phyloP scores from a whole-genome alignment of 140 eudicot species.

The Oenanthe javanica region DNA sequence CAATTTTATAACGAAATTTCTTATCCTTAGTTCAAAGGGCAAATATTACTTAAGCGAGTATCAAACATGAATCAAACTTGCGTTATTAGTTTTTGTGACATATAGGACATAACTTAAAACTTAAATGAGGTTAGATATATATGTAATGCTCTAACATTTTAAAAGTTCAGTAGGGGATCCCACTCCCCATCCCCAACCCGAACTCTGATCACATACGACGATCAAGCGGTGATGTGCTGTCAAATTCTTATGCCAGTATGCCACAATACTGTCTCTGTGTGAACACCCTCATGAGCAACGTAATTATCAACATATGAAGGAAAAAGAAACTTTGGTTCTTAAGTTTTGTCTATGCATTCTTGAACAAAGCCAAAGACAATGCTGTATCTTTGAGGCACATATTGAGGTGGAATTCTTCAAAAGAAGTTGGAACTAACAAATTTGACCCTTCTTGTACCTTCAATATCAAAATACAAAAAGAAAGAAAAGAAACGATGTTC shows the following conservation, averaged over 20 bases:
- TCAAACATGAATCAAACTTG: neutral
- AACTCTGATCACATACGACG: neutral
- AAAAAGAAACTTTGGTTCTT: neutral
- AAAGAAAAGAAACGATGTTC: neutral
- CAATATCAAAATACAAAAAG: neutral
- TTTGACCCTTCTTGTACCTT: neutral
- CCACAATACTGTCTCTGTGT: neutral
- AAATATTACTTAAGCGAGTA: neutral
- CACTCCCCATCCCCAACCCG: neutral
- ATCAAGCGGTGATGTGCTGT: neutral
- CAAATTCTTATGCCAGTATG: neutral
- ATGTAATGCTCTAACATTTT: neutral
- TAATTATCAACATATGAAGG: neutral
- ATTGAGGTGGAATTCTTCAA: neutral
- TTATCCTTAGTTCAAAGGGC: neutral
- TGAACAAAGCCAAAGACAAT: neutral
- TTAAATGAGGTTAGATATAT: neutral
- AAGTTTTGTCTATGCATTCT: neutral
- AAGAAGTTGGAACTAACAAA: neutral
- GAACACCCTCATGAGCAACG: neutral
- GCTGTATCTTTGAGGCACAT: neutral
- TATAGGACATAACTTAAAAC: neutral
- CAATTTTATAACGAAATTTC: neutral
- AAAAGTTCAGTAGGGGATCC: neutral
- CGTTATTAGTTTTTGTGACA: neutral